phyloP scores from a whole-genome alignment of 257 asterid genomes.

The Nicotiana obtusifolia region DNA sequence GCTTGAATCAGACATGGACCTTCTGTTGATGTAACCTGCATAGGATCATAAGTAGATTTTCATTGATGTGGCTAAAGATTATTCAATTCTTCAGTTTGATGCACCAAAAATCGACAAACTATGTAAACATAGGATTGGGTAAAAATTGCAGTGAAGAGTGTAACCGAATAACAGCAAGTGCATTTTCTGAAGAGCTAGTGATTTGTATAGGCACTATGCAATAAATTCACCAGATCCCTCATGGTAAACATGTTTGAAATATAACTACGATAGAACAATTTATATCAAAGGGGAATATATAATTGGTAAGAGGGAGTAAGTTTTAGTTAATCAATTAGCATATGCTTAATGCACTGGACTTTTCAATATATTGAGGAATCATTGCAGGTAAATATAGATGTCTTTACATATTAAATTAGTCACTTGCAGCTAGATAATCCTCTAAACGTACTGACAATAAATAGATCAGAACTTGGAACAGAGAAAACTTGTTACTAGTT shows the following conservation, averaged over 20 bases:
- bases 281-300: not conserved
- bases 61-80: not conserved
- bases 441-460: not conserved
- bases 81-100: not conserved
- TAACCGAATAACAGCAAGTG: not conserved
- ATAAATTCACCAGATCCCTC: not conserved
- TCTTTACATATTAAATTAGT: not conserved
- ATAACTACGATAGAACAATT: not conserved
- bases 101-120: not conserved
- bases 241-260: not conserved
- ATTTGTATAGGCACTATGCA: not conserved
- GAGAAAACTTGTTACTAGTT: not conserved
- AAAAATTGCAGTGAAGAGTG: not conserved
- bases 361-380: not conserved
- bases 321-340: not conserved
- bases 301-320: not conserved
- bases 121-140: not conserved
- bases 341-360: not conserved
- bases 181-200: not conserved
- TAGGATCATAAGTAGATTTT: slow-evolving; percentile 11
- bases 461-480: not conserved
- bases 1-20: slow-evolving; percentile 53
- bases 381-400: not conserved
- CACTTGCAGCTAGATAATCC: not conserved
- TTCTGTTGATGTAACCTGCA: slow-evolving; percentile 59